Base-by-base conservation (phyloP, 768 basidiomycete genomes). In the Xanthoconium stramineum region DNA sequence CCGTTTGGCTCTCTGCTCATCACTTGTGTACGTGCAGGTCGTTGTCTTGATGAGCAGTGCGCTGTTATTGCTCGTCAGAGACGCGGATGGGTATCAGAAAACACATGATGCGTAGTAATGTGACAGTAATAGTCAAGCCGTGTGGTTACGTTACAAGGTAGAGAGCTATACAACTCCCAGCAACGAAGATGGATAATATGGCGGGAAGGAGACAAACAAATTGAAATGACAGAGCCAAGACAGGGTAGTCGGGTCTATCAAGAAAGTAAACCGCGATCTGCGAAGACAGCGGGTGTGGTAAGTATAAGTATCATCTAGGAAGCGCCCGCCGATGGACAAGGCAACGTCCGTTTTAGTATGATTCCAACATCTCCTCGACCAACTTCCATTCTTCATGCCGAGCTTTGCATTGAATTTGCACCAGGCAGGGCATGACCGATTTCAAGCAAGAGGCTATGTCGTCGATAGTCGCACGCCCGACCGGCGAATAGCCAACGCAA, bases 1-100 rank as follows among this genome's bases (percentile, higher is more conserved):
- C 7, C 30, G 33, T 3, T 24, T 19, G 2, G 6, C 19, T 14
- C 13, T 20, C 20, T 4, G 6, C 56, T 64, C 11, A 66, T 52
- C 20, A 10, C n/a, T 3, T 19, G 2, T 38, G 15, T 24, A 19
- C 10, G n/a, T 32, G 6, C 36, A 71, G 68, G 58, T 47, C 19
- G 44, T 59, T n/a, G 51, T 63, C 4, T 17, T 63, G 15, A 13
- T 62, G 30, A 62, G 65, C n/a, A 39, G 56, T n/a, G 53, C 43
- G 13, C 40, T 59, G 28, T 39, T 69, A 9, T 55, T 71, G 56
- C 57, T 69, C 29, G 44, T 71, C 47, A 62, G 60, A 54, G 69
- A 69, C 6, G 44, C 29, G 11, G 69, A 69, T 33, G 45, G 54
- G 30, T 61, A 66, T 47, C 57, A 39, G 38, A 50, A 49, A 3